These are phyloP conservation scores for Hypoxylon sp. DNA, from an alignment of 2,329 filamentous ascomycete species.

Conservation along the genomic window DNA sequence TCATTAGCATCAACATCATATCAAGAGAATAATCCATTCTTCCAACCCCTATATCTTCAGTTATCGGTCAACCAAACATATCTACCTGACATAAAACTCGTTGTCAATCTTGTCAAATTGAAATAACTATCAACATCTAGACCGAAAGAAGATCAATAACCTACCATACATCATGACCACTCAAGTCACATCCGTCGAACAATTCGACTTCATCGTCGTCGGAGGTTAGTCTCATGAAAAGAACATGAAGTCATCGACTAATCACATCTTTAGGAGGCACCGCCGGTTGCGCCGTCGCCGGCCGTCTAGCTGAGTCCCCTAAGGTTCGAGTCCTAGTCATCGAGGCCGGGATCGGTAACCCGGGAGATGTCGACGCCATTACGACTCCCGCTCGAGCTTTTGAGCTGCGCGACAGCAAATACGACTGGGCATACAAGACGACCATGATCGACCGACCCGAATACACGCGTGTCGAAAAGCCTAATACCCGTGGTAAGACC, in stretches of 20 bases:
- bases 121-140: background rate
- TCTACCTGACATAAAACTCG: background rate
- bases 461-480: conserved; percentile 74
- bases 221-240: conserved; percentile 38
- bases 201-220: conserved; percentile 55
- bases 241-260: background rate
- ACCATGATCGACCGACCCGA: conserved; percentile 72
- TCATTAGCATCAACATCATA: conserved; percentile 26
- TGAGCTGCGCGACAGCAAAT: conserved; percentile 67
- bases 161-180: conserved; percentile 30
- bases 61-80: background rate
- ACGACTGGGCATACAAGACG: conserved; percentile 74
- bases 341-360: conserved; percentile 65
- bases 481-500: conserved; percentile 72
- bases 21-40: background rate
- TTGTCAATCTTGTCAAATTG: background rate
- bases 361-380: conserved; percentile 65
- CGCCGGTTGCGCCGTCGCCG: conserved; percentile 64
- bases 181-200: conserved; percentile 36
- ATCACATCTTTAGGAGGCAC: conserved; percentile 58
- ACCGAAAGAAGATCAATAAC: background rate
- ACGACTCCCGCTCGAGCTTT: conserved; percentile 68
- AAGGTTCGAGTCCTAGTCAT: conserved; percentile 64
- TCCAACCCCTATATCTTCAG: background rate
- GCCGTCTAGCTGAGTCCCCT: conserved; percentile 66